Conservation (phyloP, 2,329 filamentous ascomycete species). For the Sporothrix brasiliensis region DNA sequence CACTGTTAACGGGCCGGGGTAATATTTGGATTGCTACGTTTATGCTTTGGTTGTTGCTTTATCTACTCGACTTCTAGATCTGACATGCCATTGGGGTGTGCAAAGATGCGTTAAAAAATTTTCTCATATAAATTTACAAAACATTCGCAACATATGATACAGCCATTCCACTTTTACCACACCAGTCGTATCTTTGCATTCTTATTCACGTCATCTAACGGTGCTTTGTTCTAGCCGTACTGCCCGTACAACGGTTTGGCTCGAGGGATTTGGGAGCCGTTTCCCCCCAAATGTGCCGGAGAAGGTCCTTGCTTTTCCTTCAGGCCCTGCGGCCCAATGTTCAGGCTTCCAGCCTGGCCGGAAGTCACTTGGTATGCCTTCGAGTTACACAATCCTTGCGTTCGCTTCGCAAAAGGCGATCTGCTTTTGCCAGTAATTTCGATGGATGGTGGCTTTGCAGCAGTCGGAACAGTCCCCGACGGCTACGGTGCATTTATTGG, state of each 20-base stretch:
- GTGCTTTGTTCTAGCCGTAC: not conserved
- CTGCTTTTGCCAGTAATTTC: not conserved
- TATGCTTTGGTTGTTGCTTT: not conserved
- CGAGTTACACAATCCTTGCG: not conserved
- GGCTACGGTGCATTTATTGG: not conserved
- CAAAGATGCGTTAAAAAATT: not conserved
- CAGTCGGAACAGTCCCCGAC: not conserved
- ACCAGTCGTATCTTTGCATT: too few species aligned
- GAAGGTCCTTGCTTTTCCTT: not conserved
- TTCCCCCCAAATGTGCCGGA: not conserved
- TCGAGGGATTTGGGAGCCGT: not conserved
- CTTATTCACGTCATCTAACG: too few species aligned
- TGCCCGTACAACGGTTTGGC: not conserved
- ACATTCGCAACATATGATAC: not conserved
- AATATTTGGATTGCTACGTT: conserved; percentile 11
- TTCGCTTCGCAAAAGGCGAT: conserved; percentile 22
- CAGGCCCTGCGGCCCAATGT: too few species aligned
- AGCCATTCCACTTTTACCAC: too few species aligned
- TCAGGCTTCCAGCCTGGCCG: not conserved
- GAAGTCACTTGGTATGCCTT: not conserved
- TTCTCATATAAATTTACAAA: not conserved
- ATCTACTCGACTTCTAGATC: not conserved
- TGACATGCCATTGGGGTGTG: conserved; percentile 12
- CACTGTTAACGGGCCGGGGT: not conserved
- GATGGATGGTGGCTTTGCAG: not conserved